Evolutionary conservation across 2,329 filamentous ascomycete genomes (phyloP), one percentile per base, ranked within the genome.

Genomic region (Magnaporthiopsis poae): DNA sequence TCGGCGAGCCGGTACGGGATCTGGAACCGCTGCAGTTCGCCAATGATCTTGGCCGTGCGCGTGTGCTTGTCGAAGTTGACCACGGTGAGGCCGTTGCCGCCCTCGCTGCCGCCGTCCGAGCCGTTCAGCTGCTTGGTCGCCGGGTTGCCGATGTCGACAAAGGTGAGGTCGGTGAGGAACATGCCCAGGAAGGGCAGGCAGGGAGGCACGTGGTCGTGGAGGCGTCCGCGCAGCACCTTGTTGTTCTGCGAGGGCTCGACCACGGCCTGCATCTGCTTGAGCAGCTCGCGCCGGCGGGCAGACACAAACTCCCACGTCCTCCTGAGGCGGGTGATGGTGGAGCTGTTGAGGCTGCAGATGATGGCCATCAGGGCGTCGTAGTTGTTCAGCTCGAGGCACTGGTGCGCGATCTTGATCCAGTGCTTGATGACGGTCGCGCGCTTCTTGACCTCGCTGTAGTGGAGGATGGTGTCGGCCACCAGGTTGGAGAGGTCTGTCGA

Each of bases 1-100:
- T 95, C 90, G 1, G 85, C 84, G 25, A 99, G 84, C 8, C 89
- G 86, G 76, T 98, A 98, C 0, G 93, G 92, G 27, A 96, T 91
- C 77, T 99, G 95, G 80, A 98, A 98, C 25, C 93, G 89, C 76
- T 99, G 95, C 9, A 99, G 85, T 72, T 98, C 94, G 69, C 91
- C 91, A 72, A 99, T 96, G 74, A 98, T 96, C 78, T 93, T 95
- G 62, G 94, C 93, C 2, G 93, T 98, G 71, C 92, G 91, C 72
- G 88, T 90, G 75, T 98, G 92, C 79, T 98, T 98, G 81, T 98
- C 94, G 73, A 97, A 98, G 78, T 99, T 99, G 82, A 99, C 92
- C 39, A 98, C 91, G 0, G 88, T 87, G 72, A 91, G 84, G 33
- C 87, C 85, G 52, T 79, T 77, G n/a, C 76, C 72, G 69, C 78